A percentile compares a stretch with the other conserved stretches of the same genome.
Conservation (phyloP, 2,329 filamentous ascomycete genomes). For the Metarhizium album region DNA sequence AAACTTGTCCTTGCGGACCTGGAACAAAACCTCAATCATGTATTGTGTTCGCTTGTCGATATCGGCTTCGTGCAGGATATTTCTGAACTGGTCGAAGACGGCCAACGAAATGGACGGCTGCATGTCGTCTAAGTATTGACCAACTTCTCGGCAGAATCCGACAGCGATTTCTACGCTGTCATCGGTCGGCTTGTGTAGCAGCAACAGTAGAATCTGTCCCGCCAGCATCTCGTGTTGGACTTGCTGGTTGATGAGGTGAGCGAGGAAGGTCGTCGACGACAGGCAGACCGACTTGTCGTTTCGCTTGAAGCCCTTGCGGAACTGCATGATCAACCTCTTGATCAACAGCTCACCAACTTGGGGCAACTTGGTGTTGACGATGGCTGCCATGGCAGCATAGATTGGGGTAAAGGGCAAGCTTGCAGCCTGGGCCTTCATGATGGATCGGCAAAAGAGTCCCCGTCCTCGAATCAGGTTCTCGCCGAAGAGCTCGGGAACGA, state of each 20-base stretch:
- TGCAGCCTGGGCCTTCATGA: conserved; percentile 97
- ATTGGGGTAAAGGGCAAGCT: conserved; percentile 94
- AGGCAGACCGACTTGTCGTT: conserved; percentile 96
- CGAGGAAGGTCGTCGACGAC: conserved; percentile 86
- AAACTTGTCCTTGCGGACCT: conserved; percentile 91
- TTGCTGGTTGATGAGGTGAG: conserved; percentile 91
- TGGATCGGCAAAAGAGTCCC: conserved; percentile 86
- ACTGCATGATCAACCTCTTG: conserved; percentile 77
- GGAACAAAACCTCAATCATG: conserved; percentile 96
- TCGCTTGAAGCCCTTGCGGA: conserved; percentile 87
- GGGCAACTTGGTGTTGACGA: conserved; percentile 95
- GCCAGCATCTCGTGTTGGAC: conserved; percentile 90
- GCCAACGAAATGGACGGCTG: conserved; percentile 75
- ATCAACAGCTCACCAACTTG: conserved; percentile 87
- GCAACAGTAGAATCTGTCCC: conserved; percentile 82
- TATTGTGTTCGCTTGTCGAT: conserved; percentile 99
- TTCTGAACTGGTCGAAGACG: conserved; percentile 92
- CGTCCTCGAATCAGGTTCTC: conserved; percentile 90
- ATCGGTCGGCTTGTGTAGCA: conserved; percentile 91
- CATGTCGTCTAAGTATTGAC: conserved; percentile 93
- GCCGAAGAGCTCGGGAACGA: conserved; percentile 88
- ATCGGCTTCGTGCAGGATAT: conserved; percentile 89
- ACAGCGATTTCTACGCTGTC: conserved; percentile 98
- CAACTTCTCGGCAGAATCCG: conserved; percentile 82
- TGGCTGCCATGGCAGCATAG: conserved; percentile 89